Percentiles rank a stretch among this genome's conserved stretches.
Evolutionary conservation across 768 basidiomycete species (phyloP).

Genomic region (Russula griseocarnosa): DNA sequence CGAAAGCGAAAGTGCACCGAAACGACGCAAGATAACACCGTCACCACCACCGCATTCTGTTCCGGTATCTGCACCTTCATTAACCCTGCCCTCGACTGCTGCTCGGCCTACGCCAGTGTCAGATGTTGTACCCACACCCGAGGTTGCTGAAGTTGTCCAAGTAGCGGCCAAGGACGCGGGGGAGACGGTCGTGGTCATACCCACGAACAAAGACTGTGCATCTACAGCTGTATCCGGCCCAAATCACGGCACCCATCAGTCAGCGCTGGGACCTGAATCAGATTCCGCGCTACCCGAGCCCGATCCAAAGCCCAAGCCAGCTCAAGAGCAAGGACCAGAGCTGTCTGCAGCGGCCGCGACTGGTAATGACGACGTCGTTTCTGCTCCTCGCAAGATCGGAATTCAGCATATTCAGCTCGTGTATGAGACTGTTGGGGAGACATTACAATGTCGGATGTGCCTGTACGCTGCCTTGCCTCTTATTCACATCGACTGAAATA

Average conservation of each 20-base stretch:
- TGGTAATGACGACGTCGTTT: background rate
- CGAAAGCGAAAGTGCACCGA: constrained; percentile 2
- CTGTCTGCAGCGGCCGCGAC: background rate
- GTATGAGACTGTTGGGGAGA: constrained; percentile 15
- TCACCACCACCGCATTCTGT: background rate
- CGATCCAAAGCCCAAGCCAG: background rate
- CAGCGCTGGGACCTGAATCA: background rate
- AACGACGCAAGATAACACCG: constrained; percentile 18
- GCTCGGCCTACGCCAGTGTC: background rate
- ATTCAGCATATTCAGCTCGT: constrained; percentile 24
- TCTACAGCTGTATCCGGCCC: background rate
- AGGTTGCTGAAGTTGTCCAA: background rate
- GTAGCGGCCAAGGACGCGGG: background rate
- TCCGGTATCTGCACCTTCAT: background rate
- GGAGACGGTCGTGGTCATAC: background rate
- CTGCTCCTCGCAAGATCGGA: constrained; percentile 16
- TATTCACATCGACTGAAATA: background rate
- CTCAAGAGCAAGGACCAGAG: background rate
- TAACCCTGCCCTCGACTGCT: background rate
- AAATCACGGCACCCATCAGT: background rate
- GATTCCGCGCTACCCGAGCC: background rate
- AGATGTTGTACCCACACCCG: background rate
- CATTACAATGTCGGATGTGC: constrained; percentile 25
- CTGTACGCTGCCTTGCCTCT: constrained; percentile 4
- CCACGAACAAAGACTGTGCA: background rate